A percentile compares a stretch with the other conserved stretches of the same genome.
Evolutionary conservation across 1,284 basidiomycete genomes (phyloP).

Genomic region (Ganoderma multipileum): DNA sequence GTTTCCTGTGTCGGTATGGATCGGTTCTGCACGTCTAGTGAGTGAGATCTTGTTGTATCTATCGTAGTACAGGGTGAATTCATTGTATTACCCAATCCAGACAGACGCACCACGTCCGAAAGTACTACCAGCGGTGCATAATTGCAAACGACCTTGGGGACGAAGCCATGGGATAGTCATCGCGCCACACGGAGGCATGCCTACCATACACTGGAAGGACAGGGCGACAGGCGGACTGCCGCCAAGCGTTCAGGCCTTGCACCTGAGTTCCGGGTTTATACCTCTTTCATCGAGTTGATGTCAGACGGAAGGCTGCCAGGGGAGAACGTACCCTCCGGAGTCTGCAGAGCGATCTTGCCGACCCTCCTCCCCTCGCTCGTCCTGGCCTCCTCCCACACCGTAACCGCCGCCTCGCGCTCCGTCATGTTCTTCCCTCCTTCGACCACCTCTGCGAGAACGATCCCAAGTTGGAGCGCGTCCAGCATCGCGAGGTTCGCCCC

Average conservation of each 20-base stretch:
- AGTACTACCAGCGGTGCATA: too few species aligned
- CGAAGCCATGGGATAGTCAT: too few species aligned
- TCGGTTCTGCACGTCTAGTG: not conserved
- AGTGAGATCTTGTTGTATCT: not conserved
- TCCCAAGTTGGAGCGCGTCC: constrained; percentile 39
- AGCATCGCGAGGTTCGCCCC: constrained; percentile 50
- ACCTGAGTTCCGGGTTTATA: not conserved
- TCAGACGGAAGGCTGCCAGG: not conserved
- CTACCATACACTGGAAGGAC: too few species aligned
- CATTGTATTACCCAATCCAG: too few species aligned
- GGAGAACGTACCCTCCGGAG: not conserved
- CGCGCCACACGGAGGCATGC: too few species aligned
- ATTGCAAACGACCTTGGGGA: too few species aligned
- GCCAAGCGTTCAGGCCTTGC: not conserved
- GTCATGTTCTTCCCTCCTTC: not conserved
- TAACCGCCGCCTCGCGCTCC: constrained; percentile 17
- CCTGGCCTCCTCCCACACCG: constrained; percentile 7
- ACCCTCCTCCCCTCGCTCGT: not conserved
- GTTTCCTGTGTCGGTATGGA: not conserved
- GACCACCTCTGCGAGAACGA: constrained; percentile 14
- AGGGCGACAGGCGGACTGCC: too few species aligned
- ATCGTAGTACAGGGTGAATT: too few species aligned
- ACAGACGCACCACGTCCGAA: too few species aligned
- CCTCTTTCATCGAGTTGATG: not conserved
- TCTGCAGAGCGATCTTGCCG: not conserved